These are phyloP conservation scores for Didymella segeticola DNA, from an alignment of 2,329 filamentous ascomycete species.

Conservation along the genomic window DNA sequence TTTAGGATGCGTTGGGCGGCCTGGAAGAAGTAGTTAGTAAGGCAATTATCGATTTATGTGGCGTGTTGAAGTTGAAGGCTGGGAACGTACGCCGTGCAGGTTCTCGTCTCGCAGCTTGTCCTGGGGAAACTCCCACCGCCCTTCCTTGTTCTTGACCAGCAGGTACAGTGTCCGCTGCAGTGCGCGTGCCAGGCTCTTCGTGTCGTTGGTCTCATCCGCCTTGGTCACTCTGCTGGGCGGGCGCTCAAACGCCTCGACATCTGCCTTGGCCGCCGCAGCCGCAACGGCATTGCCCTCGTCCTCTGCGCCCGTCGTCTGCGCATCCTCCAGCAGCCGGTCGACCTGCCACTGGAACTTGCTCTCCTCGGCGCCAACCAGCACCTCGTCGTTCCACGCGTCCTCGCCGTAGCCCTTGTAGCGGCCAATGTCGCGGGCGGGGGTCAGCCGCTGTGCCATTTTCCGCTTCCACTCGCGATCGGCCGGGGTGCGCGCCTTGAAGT, in stretches of 20 bases:
- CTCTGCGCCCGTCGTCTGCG: conserved; percentile 62
- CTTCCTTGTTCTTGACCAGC: conserved; percentile 75
- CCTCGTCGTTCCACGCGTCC: conserved; percentile 89
- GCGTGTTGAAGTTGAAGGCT: background rate
- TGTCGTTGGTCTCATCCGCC: conserved; percentile 78
- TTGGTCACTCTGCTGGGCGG: conserved; percentile 75
- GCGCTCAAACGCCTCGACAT: conserved; percentile 72
- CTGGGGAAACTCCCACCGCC: conserved; percentile 82
- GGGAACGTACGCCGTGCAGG: conserved; percentile 75
- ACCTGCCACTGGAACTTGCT: conserved; percentile 69
- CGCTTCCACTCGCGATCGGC: conserved; percentile 87
- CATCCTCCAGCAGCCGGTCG: conserved; percentile 75
- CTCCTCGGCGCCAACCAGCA: conserved; percentile 74
- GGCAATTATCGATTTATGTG: background rate
- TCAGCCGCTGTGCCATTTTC: conserved; percentile 78
- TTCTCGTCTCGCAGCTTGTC: conserved; percentile 75
- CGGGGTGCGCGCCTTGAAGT: conserved; percentile 90
- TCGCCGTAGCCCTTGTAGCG: conserved; percentile 77
- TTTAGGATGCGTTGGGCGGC: conserved; percentile 80
- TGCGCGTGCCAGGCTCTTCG: conserved; percentile 77
- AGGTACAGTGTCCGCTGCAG: conserved; percentile 87
- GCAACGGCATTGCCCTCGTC: conserved; percentile 46
- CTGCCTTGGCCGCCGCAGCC: conserved; percentile 40
- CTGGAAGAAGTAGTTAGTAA: conserved; percentile 57
- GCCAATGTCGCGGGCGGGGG: conserved; percentile 84